Base-by-base conservation (phyloP, 2,329 filamentous ascomycete genomes). In the Arthrobotrys pseudoclavata region DNA sequence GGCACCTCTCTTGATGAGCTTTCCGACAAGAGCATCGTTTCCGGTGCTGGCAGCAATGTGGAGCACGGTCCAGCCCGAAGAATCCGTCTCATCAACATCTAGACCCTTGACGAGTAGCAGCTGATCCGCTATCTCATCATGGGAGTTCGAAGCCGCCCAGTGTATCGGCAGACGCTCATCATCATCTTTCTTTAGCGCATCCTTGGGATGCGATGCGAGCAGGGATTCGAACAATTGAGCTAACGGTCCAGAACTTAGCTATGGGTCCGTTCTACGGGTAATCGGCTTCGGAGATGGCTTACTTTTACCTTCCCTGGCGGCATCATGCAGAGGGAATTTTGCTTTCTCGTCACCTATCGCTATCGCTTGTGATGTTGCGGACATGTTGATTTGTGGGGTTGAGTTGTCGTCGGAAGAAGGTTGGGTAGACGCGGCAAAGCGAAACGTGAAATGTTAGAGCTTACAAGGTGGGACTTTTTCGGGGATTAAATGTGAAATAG, bases 151-250 rank as follows among this genome's bases (percentile, higher is more conserved):
- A 1, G 90, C 89, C 0, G 96, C 95, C 96, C 96, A 99, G 86
- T 99, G 96, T 71, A 98, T 90, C 1, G 96, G 91, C 42, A 97
- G 88, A 52, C 96, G 92, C 15, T 93, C 93, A 83, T 99, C 96
- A 60, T 92, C 91, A 82, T 99, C 96, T 82, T 86, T 86, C 81
- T 90, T 89, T 72, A 84, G 84, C 26, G 92, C 90, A 45, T 96
- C 88, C 82, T 92, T 94, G 1, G 92, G 90, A 82, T 97, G 94
- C 80, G 90, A 89, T 91, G 95, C 55, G 48, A 95, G 85, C 18
- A 95, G 87, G 7, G 91, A 92, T 84, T 97, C 93, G 40, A 92
- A 92, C 31, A 77, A 42, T 57, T 77, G 74, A 26, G 74, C 74
- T 77, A 48, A 13, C 5, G 13, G 53, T 52, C 5, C 40, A 45